Percentiles rank a stretch among this genome's conserved stretches.
Conservation (phyloP, 371 early-diverging fungal species). For the Vavraia culicis region DNA sequence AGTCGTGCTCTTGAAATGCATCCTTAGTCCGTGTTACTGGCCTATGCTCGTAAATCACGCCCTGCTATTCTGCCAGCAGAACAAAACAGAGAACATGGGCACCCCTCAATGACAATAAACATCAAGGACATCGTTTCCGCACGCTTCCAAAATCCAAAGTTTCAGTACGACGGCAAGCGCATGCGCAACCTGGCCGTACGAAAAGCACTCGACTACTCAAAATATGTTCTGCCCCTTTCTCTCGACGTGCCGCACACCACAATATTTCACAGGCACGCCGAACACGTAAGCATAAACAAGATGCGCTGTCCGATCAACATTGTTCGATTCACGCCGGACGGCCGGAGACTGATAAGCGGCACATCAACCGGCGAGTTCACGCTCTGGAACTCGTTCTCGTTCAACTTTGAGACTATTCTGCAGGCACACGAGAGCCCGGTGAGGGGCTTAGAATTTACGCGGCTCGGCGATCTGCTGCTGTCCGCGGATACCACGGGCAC, state of each 20-base stretch:
- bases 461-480: slow-evolving; percentile 78
- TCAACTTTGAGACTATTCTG: slow-evolving; percentile 95
- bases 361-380: slow-evolving; percentile 92
- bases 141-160: too few relatives aligned
- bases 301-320: slow-evolving; percentile 76
- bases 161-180: slow-evolving; percentile 57
- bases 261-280: too few relatives aligned
- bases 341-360: slow-evolving; percentile 80
- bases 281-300: slow-evolving; percentile 89
- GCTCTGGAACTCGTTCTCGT: slow-evolving; percentile 89
- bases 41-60: too few relatives aligned
- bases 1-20: too few relatives aligned
- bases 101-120: too few relatives aligned
- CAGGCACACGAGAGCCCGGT: slow-evolving; percentile 70
- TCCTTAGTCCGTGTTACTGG: too few relatives aligned
- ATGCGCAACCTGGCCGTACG: slow-evolving; percentile 77
- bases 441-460: slow-evolving; percentile 85
- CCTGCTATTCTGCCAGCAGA: too few relatives aligned
- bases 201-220: slow-evolving; percentile 74
- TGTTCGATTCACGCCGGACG: slow-evolving; percentile 91
- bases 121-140: too few relatives aligned
- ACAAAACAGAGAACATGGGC: too few relatives aligned
- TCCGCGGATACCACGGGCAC: slow-evolving; percentile 77
- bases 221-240: too few relatives aligned
- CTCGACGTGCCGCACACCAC: too few relatives aligned